Conservation (phyloP, 2,329 filamentous ascomycete species). For the Pseudocercospora eumusae region DNA sequence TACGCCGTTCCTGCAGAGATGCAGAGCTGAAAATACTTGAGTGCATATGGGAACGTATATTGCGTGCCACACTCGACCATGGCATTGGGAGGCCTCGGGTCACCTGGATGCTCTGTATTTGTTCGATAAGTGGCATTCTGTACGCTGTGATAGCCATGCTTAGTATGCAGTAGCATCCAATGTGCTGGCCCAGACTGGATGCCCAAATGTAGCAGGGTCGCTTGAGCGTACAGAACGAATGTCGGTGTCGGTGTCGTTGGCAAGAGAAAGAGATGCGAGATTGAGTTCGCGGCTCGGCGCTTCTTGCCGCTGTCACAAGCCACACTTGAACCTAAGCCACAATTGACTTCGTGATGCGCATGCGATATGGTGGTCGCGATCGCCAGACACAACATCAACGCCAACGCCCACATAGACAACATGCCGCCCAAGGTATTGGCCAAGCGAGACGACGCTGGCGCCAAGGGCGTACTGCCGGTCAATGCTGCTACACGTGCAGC, state of each 20-base stretch:
- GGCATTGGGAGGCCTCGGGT: not conserved
- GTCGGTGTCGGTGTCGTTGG: not conserved
- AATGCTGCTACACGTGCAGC: constrained; percentile 35
- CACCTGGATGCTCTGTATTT: not conserved
- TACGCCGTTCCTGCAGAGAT: not conserved
- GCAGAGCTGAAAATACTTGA: not conserved
- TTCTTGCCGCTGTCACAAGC: constrained; percentile 1
- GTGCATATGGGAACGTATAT: not conserved
- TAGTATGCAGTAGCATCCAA: not conserved
- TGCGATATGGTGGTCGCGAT: not conserved
- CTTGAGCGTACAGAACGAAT: not conserved
- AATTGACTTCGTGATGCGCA: not conserved
- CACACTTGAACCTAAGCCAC: not conserved
- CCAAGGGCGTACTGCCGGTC: constrained; percentile 37
- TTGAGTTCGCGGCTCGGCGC: not conserved
- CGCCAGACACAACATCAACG: not conserved
- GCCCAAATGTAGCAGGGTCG: not conserved
- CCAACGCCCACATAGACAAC: not conserved
- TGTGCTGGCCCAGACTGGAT: not conserved
- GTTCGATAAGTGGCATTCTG: not conserved
- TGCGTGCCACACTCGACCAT: not conserved
- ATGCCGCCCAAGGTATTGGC: constrained; percentile 41
- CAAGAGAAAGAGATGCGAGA: not conserved
- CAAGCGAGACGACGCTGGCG: constrained; percentile 32
- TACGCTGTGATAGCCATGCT: not conserved